phyloP scores from a whole-genome alignment of 495 filamentous ascomycete genomes.

The Talaromyces adpressus region DNA sequence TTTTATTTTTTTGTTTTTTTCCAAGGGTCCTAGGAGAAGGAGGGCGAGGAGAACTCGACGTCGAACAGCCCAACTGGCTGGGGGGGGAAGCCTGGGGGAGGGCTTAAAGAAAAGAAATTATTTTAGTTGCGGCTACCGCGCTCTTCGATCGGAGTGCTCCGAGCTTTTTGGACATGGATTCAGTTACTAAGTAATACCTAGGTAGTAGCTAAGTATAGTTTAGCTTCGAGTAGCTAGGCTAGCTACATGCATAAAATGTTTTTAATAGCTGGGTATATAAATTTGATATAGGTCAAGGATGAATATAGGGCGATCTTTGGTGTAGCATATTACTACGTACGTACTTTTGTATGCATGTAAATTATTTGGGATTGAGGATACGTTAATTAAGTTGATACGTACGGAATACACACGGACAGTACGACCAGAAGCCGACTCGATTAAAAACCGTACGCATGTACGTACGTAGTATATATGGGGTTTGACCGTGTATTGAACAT shows the following conservation, averaged over 20 bases:
- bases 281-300: background rate
- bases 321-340: background rate
- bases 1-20: background rate
- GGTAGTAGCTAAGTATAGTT: background rate
- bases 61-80: background rate
- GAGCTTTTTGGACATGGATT: background rate
- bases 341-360: background rate
- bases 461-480: background rate
- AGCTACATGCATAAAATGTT: background rate
- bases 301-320: background rate
- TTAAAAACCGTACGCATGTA: no score
- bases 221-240: background rate
- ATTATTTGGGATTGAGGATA: background rate
- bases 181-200: background rate
- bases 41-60: background rate
- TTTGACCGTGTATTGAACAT: background rate
- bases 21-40: background rate
- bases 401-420: no score
- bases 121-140: conserved; percentile 4
- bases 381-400: no score
- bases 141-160: background rate
- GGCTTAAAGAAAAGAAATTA: conserved; percentile 4
- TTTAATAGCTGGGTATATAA: background rate
- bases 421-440: background rate
- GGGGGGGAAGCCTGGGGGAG: background rate